Percentiles rank a stretch among this genome's conserved stretches.
phyloP scores from a whole-genome alignment of 352 stramenopile species.

The Phytophthora meadii region DNA sequence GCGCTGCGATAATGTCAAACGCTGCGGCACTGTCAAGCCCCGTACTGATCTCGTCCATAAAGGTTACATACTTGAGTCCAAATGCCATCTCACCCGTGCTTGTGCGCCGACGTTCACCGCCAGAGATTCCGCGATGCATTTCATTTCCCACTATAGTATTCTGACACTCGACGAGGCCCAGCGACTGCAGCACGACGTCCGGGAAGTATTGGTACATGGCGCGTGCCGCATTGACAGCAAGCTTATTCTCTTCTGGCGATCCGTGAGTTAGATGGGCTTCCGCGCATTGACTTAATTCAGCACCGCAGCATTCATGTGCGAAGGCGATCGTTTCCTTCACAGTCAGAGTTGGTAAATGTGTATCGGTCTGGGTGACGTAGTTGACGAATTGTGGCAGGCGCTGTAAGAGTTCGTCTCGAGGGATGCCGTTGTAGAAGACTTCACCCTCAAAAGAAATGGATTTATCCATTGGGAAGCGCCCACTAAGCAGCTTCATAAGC shows the following conservation, averaged over 20 bases:
- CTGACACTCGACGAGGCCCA: slow-evolving; percentile 12
- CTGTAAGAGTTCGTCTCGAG: slow-evolving; percentile 8
- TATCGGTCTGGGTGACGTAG: slow-evolving; percentile 20
- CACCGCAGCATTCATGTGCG: slow-evolving; percentile 30
- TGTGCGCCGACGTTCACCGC: slow-evolving; percentile 85
- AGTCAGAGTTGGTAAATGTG: slow-evolving; percentile 16
- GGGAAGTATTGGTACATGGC: slow-evolving; percentile 58
- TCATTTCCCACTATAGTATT: slow-evolving; percentile 16
- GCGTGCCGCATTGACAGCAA: slow-evolving; percentile 38
- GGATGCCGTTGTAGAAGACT: slow-evolving; percentile 7
- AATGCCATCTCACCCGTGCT: slow-evolving; percentile 87
- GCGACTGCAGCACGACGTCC: slow-evolving; percentile 47
- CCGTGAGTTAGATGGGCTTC: slow-evolving; percentile 47
- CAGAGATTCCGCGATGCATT: slow-evolving; percentile 53
- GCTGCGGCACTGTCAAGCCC: slow-evolving; percentile 23
- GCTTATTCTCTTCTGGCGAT: slow-evolving; percentile 50
- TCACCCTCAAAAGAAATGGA: slow-evolving; percentile 14
- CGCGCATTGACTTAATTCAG: slow-evolving; percentile 24
- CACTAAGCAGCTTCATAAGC: slow-evolving; percentile 23
- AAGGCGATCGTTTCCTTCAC: slow-evolving; percentile 17
- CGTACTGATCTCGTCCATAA: slow-evolving; percentile 28
- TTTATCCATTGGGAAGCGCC: slow-evolving; percentile 18
- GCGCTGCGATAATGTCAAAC: slow-evolving; percentile 18
- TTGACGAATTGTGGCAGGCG: slow-evolving; percentile 24
- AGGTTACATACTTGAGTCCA: slow-evolving; percentile 61